These are phyloP conservation scores for Colletotrichum lentis DNA, from an alignment of 2,329 filamentous ascomycete genomes.

Conservation along the genomic window DNA sequence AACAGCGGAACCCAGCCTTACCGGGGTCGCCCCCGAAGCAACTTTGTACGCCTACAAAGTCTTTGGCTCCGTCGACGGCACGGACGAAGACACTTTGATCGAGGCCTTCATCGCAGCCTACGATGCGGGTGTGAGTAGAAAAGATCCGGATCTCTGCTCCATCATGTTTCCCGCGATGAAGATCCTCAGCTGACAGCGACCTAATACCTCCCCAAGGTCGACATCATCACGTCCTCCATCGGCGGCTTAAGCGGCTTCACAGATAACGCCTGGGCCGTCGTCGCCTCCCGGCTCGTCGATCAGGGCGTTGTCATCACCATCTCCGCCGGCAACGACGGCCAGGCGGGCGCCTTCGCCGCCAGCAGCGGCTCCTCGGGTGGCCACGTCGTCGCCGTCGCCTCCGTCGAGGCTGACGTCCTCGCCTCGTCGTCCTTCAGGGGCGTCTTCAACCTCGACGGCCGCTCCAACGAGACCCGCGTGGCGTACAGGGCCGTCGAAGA, in stretches of 20 bases:
- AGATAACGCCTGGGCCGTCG: constrained; percentile 45
- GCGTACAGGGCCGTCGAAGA: constrained; percentile 27
- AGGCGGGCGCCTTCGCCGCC: constrained; percentile 51
- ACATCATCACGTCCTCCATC: constrained; percentile 44
- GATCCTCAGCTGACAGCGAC: not conserved
- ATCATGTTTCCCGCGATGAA: too few species aligned
- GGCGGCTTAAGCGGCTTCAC: constrained; percentile 39
- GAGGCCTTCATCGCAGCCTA: constrained; percentile 34
- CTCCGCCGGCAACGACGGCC: constrained; percentile 56
- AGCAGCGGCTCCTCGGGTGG: constrained; percentile 52
- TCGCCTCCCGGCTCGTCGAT: constrained; percentile 54
- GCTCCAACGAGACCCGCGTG: constrained; percentile 26
- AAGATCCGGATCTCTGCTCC: not conserved
- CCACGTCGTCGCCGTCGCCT: constrained; percentile 55
- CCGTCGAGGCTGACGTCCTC: constrained; percentile 45
- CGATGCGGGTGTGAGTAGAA: constrained; percentile 26
- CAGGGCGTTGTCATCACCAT: constrained; percentile 52
- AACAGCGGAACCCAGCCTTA: not conserved
- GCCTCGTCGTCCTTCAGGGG: constrained; percentile 28
- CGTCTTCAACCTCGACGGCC: constrained; percentile 5
- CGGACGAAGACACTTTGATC: constrained; percentile 36
- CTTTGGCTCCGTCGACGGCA: constrained; percentile 28
- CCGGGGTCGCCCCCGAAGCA: constrained; percentile 31
- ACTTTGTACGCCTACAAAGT: constrained; percentile 34
- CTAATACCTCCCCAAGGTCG: constrained; percentile 31